Evolutionary conservation across 2,329 filamentous ascomycete species (phyloP), one percentile per base, ranked within the genome.

Genomic region (Graphilbum ipis-grandicollis): DNA sequence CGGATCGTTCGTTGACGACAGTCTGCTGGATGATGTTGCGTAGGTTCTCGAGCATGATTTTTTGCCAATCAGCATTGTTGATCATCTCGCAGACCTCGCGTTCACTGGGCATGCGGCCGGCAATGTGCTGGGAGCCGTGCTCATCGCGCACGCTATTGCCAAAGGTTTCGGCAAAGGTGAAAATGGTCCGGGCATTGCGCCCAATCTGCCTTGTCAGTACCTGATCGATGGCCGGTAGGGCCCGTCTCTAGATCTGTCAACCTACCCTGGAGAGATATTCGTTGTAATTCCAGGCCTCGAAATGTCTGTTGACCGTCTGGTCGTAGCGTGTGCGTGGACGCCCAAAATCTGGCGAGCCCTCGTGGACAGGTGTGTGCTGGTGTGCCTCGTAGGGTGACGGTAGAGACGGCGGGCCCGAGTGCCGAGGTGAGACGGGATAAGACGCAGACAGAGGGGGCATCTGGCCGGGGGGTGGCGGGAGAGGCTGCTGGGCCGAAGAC

Each of bases 121-220:
- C 63, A 18, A 70, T 65, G 1, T 65, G 61, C 21, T 68, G 65
- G 12, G 59, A 56, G 6, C 64, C 62, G 33, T 70, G 65, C 45
- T 72, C 67, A 43, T 73, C 69, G 9, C 64, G 62, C 3, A 67
- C 67, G 19, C 70, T 60, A 34, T 63, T 60, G 6, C 56, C 56
- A 37, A 71, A 73, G 1, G 63, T 65, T 43, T 73, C 68, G 25
- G 67, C 65, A 46, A 73, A 74, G 42, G 66, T 66, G 47, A 58
- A 66, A 9, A 72, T 57, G 1, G 66, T 71, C 26, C 67, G 61
- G 14, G 66, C 62, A 4, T 60, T 58, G 38, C 58, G 59, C 31
- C 58, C 59, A 45, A 72, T 66, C 68, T 72, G 14, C 14, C 8
- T 12, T 8, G 23, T 25, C 23, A 25, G 23, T 12, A 12, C 12